Base-by-base conservation (phyloP, 768 basidiomycete genomes). In the Paxillus involutus region DNA sequence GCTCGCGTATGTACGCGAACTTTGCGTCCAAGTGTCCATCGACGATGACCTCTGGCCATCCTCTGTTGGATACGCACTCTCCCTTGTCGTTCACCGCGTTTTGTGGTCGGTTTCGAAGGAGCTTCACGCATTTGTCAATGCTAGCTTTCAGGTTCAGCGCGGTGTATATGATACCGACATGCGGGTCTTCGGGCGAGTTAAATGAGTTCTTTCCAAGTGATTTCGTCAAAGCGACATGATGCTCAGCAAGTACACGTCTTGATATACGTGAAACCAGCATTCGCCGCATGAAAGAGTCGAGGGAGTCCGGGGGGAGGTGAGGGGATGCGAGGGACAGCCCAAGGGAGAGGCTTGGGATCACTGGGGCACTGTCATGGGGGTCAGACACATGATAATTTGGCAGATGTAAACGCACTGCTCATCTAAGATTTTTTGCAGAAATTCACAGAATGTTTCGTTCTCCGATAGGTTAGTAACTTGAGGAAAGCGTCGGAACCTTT, bases 181-280 rank as follows among this genome's bases (percentile, higher is more conserved):
- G 84, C 7, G 81, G 80, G 59, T 84, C 82, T 44, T 67, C 73
- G 8, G 29, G 47, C 29, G 69, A 66, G 67, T 44, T 78, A 71
- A 57, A 55, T 52, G 51, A 63, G 60, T 68, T 70, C 17, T 56
- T 57, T 33, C 71, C 68, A 53, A 83, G 75, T 26, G 78, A 80
- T 52, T 81, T 77, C 7, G 91, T 88, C 6, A 96, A 76, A 2
- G 91, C 88, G 49, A 94, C 82, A 61, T 96, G 93, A 60, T 96
- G 93, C 65, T 94, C 91, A 4, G 85, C 89, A 21, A 96, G 79
- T 32, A 96, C 94, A 32, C 93, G 84, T 19, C 93, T 81, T 12
- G 92, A 94, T 67, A 94, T 94, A 49, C 93, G 81, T 2, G 93
- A 94, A 46, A 92, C 81, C 10, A 96, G 80, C 93, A 96, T 96